Percentiles rank a stretch among this genome's conserved stretches.
Evolutionary conservation across 192 early-diverging fungal genomes (phyloP).

Genomic region (Kappamyces sp.): DNA sequence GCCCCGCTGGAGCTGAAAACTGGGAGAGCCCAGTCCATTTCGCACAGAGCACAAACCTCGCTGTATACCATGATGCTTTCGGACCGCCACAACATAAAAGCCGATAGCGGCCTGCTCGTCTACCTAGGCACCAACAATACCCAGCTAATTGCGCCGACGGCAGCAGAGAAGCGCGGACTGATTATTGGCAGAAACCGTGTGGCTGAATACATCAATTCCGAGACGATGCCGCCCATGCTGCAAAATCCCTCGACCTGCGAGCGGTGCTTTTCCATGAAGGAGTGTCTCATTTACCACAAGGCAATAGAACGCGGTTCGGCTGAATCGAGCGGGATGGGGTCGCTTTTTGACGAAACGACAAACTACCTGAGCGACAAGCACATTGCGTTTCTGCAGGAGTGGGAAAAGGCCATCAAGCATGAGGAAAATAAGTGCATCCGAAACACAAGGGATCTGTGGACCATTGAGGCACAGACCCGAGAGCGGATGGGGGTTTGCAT

Average conservation of each 20-base stretch:
- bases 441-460: slow-evolving; percentile 37
- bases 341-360: slow-evolving; percentile 57
- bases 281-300: slow-evolving; percentile 70
- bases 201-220: slow-evolving; percentile 42
- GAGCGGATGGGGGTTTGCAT: slow-evolving; percentile 22
- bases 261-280: slow-evolving; percentile 56
- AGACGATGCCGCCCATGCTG: slow-evolving; percentile 65
- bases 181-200: slow-evolving; percentile 73
- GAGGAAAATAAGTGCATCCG: slow-evolving; percentile 14
- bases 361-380: slow-evolving; percentile 54
- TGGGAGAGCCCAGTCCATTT: slow-evolving; percentile 52
- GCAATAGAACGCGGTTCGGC: not conserved
- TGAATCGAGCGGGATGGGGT: slow-evolving; percentile 47
- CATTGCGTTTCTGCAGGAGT: slow-evolving; percentile 67
- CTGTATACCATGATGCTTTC: slow-evolving; percentile 81
- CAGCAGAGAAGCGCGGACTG: slow-evolving; percentile 65
- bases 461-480: slow-evolving; percentile 24
- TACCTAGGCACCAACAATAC: slow-evolving; percentile 71
- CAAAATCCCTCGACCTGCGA: slow-evolving; percentile 56
- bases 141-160: slow-evolving; percentile 49
- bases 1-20: slow-evolving; percentile 90
- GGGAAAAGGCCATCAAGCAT: slow-evolving; percentile 62
- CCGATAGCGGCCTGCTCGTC: slow-evolving; percentile 65
- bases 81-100: slow-evolving; percentile 72
- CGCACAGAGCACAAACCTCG: slow-evolving; percentile 77